Percentiles rank a stretch among this genome's conserved stretches.
Evolutionary conservation across 352 stramenopile species (phyloP).

Genomic region (Globisporangium orthogonon): DNA sequence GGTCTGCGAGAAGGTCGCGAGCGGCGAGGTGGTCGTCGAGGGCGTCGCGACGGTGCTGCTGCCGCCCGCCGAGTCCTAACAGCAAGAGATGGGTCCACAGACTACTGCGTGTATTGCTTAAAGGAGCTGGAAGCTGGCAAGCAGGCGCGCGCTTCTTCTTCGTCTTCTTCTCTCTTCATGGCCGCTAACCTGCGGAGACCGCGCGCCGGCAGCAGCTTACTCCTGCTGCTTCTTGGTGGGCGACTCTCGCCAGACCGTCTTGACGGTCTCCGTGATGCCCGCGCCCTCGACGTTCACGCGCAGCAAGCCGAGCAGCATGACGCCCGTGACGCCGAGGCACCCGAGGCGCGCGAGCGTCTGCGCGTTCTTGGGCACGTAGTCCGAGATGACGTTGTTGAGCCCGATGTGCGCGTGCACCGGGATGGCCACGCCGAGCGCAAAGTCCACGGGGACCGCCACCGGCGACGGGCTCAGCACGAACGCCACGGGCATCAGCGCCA

Average conservation of each 20-base stretch:
- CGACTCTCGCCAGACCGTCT: slow-evolving; percentile 80
- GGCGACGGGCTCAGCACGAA: slow-evolving; percentile 74
- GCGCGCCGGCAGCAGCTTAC: neutral
- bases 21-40: slow-evolving; percentile 54
- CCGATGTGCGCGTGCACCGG: slow-evolving; percentile 90
- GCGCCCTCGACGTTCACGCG: slow-evolving; percentile 81
- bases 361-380: slow-evolving; percentile 90
- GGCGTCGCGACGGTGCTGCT: slow-evolving; percentile 64
- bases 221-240: slow-evolving; percentile 54
- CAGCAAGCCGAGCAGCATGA: slow-evolving; percentile 80
- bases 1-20: slow-evolving; percentile 36
- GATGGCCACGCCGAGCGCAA: slow-evolving; percentile 77
- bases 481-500: slow-evolving; percentile 56
- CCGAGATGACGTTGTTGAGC: slow-evolving; percentile 92
- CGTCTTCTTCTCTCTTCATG: too few species aligned
- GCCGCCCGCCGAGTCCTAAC: slow-evolving; percentile 7
- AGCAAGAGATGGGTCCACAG: too few species aligned
- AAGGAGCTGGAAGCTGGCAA: too few species aligned
- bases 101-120: too few species aligned
- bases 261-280: slow-evolving; percentile 82
- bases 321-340: slow-evolving; percentile 63
- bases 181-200: too few species aligned
- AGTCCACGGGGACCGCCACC: slow-evolving; percentile 66
- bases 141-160: too few species aligned
- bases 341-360: slow-evolving; percentile 51